Evolutionary conservation across 306 rosid species (phyloP), one percentile per base, ranked within the genome.

Genomic region (Mimosa pudica): DNA sequence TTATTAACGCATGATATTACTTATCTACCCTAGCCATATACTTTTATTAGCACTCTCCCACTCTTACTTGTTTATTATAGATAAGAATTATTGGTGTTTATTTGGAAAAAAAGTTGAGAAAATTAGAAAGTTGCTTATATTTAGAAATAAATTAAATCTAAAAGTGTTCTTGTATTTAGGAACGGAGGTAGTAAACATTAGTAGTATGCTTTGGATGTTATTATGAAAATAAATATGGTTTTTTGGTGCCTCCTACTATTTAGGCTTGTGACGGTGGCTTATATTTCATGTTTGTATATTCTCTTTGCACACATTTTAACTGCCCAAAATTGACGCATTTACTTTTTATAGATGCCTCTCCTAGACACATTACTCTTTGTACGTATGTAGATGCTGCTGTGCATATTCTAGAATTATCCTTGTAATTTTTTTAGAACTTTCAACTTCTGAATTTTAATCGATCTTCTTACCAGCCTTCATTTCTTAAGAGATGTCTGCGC

Each of bases 401-500:
- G 33, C 46, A 35, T 35, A 74, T 58, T 33, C 20, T 11, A 41
- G 35, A 76, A 71, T 46, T 32, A 44, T 82, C 4, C n/a, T 2
- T 35, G 17, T 74, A 36, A 8, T 17, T 79, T 61, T 33, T 71
- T 7, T 64, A 32, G 42, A 32, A 58, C 71, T 60, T 46, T 79
- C 54, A 32, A 52, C 71, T 60, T 79, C 60, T 85, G 66, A 84
- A 68, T 70, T 54, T n/a, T 86, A 6, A 10, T 5, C 10, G 46
- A 18, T 46, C 58, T 73, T 85, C 17, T 46, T n/a, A 81, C 89
- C 82, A 95, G 99, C 99, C 99, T 74, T 84, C 92, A 73, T 88
- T 86, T 88, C 98, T 90, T 38, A 85, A 86, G 76, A 89, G 98
- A 91, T 91, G 93, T 87, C 80, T 95, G 91, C 86, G 47, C 41